phyloP scores from a whole-genome alignment of 2,329 filamentous ascomycete genomes.

The Colletotrichum destructivum region DNA sequence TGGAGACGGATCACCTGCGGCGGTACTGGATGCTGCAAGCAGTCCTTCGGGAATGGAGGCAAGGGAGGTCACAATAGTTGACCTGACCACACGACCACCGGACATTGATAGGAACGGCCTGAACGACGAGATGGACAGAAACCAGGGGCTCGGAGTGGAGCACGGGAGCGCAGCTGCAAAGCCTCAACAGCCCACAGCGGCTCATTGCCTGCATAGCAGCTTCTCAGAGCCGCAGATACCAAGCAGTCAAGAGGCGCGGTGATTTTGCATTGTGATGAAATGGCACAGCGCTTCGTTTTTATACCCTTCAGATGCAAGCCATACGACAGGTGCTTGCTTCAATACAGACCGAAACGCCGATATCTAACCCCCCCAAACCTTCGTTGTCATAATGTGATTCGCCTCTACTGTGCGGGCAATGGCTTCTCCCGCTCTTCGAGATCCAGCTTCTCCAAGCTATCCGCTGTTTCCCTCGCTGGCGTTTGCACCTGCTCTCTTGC shows the following conservation, averaged over 20 bases:
- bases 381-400: neutral
- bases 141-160: neutral
- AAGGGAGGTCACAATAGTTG: slow-evolving; percentile 7
- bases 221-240: slow-evolving; percentile 33
- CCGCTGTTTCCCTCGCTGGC: slow-evolving; percentile 50
- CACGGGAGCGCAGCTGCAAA: neutral
- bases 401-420: slow-evolving; percentile 41
- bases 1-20: neutral
- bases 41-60: neutral
- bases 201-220: slow-evolving; percentile 35
- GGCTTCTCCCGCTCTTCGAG: slow-evolving; percentile 51
- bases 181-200: slow-evolving; percentile 9
- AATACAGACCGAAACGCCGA: slow-evolving; percentile 27
- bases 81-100: neutral
- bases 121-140: neutral
- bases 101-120: neutral
- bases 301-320: slow-evolving; percentile 23
- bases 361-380: neutral
- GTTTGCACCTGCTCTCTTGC: slow-evolving; percentile 48
- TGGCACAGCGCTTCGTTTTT: slow-evolving; percentile 27
- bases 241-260: slow-evolving; percentile 35
- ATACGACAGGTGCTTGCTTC: slow-evolving; percentile 1
- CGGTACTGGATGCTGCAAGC: neutral
- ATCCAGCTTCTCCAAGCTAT: slow-evolving; percentile 56
- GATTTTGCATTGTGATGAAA: slow-evolving; percentile 8